These are phyloP conservation scores for Cercospora zeina DNA, from an alignment of 2,329 filamentous ascomycete species.

Conservation along the genomic window DNA sequence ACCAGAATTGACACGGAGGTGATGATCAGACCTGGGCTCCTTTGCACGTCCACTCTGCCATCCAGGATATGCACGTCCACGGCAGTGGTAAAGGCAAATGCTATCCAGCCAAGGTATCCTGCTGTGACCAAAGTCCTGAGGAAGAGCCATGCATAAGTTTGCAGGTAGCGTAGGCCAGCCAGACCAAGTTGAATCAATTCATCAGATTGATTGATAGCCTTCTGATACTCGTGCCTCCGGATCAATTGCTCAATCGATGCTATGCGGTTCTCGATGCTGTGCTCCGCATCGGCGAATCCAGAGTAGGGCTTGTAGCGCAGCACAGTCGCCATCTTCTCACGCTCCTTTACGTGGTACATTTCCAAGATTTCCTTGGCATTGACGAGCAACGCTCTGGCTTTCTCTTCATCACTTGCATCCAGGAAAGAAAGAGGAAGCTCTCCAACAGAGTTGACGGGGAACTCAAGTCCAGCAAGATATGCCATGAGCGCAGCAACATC, in stretches of 20 bases:
- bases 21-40: slow-evolving; percentile 60
- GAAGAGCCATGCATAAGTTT: slow-evolving; percentile 99
- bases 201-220: slow-evolving; percentile 76
- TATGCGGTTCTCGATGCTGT: slow-evolving; percentile 67
- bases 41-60: slow-evolving; percentile 63
- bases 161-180: slow-evolving; percentile 84
- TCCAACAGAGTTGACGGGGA: slow-evolving; percentile 94
- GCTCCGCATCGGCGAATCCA: slow-evolving; percentile 63
- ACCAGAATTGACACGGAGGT: slow-evolving; percentile 77
- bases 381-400: slow-evolving; percentile 78
- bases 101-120: slow-evolving; percentile 94
- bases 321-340: slow-evolving; percentile 72
- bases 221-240: slow-evolving; percentile 63
- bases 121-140: slow-evolving; percentile 81
- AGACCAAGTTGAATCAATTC: slow-evolving; percentile 75
- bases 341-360: slow-evolving; percentile 94
- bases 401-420: slow-evolving; percentile 68
- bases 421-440: slow-evolving; percentile 84
- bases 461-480: slow-evolving; percentile 82
- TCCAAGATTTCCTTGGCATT: slow-evolving; percentile 88
- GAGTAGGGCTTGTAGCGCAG: slow-evolving; percentile 76
- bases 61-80: slow-evolving; percentile 84
- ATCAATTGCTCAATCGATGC: slow-evolving; percentile 69
- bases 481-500: slow-evolving; percentile 96
- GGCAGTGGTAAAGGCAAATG: slow-evolving; percentile 84